Conservation (phyloP, 2,329 filamentous ascomycete species). For the Magnaporthales sp. region DNA sequence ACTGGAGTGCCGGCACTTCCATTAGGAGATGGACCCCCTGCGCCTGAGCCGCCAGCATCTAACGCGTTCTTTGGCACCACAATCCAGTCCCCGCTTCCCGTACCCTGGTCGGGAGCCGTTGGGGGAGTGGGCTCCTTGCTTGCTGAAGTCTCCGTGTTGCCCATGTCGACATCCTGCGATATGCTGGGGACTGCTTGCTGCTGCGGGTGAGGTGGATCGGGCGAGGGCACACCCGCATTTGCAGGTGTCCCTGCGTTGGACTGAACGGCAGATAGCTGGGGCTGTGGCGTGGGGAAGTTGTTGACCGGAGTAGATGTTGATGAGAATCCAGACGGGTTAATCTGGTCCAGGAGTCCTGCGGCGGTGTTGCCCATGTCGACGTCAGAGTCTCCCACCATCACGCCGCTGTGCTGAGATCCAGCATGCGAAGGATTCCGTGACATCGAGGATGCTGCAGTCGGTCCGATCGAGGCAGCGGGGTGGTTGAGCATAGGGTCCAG, state of each 20-base stretch:
- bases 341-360: constrained; percentile 59
- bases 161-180: constrained; percentile 42
- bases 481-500: constrained; percentile 9
- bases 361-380: constrained; percentile 58
- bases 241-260: constrained; percentile 48
- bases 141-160: constrained; percentile 25
- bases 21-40: constrained; percentile 6
- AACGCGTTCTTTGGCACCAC: constrained; percentile 54
- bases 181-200: constrained; percentile 20
- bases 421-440: constrained; percentile 47
- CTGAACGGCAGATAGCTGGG: constrained; percentile 44
- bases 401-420: constrained; percentile 46
- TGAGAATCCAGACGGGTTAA: constrained; percentile 50
- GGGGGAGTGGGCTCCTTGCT: constrained; percentile 24
- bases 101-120: constrained; percentile 40
- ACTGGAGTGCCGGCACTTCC: constrained; percentile 12
- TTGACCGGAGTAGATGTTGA: constrained; percentile 51
- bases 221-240: constrained; percentile 36
- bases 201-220: constrained; percentile 22
- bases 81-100: constrained; percentile 61
- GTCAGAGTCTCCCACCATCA: constrained; percentile 50
- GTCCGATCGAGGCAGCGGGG: constrained; percentile 8
- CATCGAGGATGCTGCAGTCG: constrained; percentile 20
- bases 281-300: constrained; percentile 52
- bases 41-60: background rate